A percentile compares a stretch with the other conserved stretches of the same genome.
phyloP scores from a whole-genome alignment of 2,329 filamentous ascomycete genomes.

The Didymella exigua region DNA sequence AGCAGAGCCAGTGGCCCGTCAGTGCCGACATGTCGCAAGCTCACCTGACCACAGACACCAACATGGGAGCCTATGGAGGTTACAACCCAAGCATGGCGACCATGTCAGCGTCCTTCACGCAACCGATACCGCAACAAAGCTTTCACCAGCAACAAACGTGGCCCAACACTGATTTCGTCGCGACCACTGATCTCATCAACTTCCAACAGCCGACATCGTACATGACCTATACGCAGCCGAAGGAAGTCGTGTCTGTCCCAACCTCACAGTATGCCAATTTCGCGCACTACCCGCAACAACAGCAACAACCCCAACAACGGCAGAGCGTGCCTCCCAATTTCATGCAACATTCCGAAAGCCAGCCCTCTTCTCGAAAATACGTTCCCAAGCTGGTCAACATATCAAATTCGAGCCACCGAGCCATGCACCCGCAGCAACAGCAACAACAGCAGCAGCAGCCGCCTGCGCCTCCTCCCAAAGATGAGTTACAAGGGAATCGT shows the following conservation, averaged over 20 bases:
- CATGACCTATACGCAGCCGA: slow-evolving; percentile 41
- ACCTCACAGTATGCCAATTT: slow-evolving; percentile 45
- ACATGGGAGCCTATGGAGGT: slow-evolving; percentile 37
- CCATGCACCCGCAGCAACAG: slow-evolving; percentile 30
- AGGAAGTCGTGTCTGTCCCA: slow-evolving; percentile 41
- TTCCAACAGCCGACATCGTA: slow-evolving; percentile 41
- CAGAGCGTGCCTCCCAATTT: slow-evolving; percentile 47
- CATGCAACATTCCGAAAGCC: slow-evolving; percentile 30
- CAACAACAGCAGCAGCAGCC: slow-evolving; percentile 1
- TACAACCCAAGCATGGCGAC: slow-evolving; percentile 39
- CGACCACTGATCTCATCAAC: slow-evolving; percentile 42
- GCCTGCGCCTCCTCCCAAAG: slow-evolving; percentile 45
- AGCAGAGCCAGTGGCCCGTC: slow-evolving; percentile 44
- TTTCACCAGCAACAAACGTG: slow-evolving; percentile 41
- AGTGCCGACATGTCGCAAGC: slow-evolving; percentile 40
- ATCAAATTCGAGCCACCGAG: slow-evolving; percentile 34
- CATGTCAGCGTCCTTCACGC: slow-evolving; percentile 41
- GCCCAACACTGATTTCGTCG: slow-evolving; percentile 44
- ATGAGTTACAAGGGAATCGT: slow-evolving; percentile 41
- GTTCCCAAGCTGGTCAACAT: slow-evolving; percentile 46
- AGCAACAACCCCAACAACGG: slow-evolving; percentile 25
- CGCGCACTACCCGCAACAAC: slow-evolving; percentile 30
- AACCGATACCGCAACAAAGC: slow-evolving; percentile 37
- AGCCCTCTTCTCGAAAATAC: slow-evolving; percentile 36
- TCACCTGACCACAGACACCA: slow-evolving; percentile 34